Evolutionary conservation across 2,329 filamentous ascomycete genomes (phyloP).

Genomic region (Xylaria sp.): DNA sequence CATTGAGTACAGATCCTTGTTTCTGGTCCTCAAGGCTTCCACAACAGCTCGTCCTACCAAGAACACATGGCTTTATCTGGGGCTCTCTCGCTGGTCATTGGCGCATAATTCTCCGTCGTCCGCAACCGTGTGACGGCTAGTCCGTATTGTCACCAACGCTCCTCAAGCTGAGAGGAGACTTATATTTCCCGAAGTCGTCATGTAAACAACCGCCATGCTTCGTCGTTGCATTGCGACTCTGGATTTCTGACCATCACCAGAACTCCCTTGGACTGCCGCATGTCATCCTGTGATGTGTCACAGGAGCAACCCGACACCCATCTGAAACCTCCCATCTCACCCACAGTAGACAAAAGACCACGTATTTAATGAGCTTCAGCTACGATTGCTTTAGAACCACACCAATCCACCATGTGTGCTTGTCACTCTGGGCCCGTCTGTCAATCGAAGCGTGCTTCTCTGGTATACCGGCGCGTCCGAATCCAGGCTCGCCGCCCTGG

Average conservation of each 20-base stretch:
- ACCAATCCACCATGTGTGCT: conserved; percentile 17
- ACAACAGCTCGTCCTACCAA: conserved; percentile 26
- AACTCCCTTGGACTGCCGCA: conserved; percentile 20
- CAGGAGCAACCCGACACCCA: conserved; percentile 28
- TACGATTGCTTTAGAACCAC: conserved; percentile 18
- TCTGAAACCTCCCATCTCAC: conserved; percentile 31
- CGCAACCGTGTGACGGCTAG: conserved; percentile 29
- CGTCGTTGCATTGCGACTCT: conserved; percentile 25
- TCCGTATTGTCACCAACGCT: conserved; percentile 19
- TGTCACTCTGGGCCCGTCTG: conserved; percentile 19
- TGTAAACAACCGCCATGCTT: conserved; percentile 33
- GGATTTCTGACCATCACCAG: conserved; percentile 15
- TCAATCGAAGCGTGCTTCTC: conserved; percentile 26
- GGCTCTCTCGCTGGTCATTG: conserved; percentile 21
- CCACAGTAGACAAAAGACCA: conserved; percentile 13
- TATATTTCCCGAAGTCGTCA: conserved; percentile 34
- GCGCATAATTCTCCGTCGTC: conserved; percentile 30
- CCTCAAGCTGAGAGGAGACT: conserved; percentile 30
- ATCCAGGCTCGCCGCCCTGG: conserved; percentile 16
- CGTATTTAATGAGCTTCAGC: conserved; percentile 18
- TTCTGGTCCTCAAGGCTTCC: background rate
- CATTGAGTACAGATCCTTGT: background rate
- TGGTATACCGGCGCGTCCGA: conserved; percentile 23
- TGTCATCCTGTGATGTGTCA: conserved; percentile 34
- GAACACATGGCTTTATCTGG: conserved; percentile 30